These are phyloP conservation scores for Amanita pallidorosea DNA, from an alignment of 768 basidiomycete genomes.

Conservation along the genomic window DNA sequence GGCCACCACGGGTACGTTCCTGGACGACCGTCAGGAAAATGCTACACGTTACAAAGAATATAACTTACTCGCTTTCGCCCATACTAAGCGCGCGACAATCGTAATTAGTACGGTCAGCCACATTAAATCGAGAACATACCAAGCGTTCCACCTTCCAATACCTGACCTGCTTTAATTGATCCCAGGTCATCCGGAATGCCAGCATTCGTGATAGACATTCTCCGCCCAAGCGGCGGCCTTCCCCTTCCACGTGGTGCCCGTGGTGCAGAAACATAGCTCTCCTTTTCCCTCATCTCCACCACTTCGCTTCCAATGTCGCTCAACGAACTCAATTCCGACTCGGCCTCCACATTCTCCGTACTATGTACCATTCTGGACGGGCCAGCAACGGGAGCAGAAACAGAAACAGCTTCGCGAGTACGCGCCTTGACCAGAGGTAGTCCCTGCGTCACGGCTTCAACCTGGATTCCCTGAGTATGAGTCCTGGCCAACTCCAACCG, in stretches of 20 bases:
- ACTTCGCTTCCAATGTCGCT: slow-evolving; percentile 3
- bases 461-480: neutral
- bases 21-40: slow-evolving; percentile 14
- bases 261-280: neutral
- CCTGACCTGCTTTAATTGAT: neutral
- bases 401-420: neutral
- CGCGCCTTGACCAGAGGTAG: neutral
- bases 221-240: neutral
- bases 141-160: slow-evolving; percentile 37
- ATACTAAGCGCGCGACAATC: slow-evolving; percentile 37
- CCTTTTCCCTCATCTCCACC: neutral
- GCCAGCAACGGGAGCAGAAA: slow-evolving; percentile 1
- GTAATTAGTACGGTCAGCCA: neutral
- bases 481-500: slow-evolving; percentile 7
- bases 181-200: slow-evolving; percentile 12
- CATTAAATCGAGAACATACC: slow-evolving; percentile 31
- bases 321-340: slow-evolving; percentile 7
- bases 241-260: slow-evolving; percentile 1
- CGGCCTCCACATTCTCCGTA: neutral
- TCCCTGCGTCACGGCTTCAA: neutral
- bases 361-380: neutral
- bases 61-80: slow-evolving; percentile 67
- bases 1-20: slow-evolving; percentile 85
- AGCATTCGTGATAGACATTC: slow-evolving; percentile 8
- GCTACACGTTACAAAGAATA: neutral